Conservation (phyloP, 257 asterid species). For the Solanum sejunctum region DNA sequence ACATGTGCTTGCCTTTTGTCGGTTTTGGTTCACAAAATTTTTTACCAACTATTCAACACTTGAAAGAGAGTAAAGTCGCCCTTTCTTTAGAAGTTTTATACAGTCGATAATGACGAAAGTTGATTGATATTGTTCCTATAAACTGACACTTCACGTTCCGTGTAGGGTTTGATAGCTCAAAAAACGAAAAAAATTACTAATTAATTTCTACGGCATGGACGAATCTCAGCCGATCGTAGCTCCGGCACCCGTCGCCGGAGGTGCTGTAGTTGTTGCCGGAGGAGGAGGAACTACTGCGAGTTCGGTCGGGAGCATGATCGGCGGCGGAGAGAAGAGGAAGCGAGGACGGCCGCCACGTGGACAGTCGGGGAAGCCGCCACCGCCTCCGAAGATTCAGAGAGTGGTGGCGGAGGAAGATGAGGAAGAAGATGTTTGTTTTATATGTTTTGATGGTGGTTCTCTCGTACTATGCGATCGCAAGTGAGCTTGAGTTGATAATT, state of each 20-base stretch:
- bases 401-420: conserved; percentile 24
- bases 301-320: background rate
- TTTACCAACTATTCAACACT: background rate
- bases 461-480: conserved; percentile 89
- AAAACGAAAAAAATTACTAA: background rate
- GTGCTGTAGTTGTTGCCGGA: background rate
- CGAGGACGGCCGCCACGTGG: conserved; percentile 74
- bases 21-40: background rate
- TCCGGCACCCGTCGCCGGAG: conserved; percentile 13
- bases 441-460: conserved; percentile 93
- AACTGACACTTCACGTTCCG: background rate
- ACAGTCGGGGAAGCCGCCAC: conserved; percentile 33
- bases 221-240: conserved; percentile 15
- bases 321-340: conserved; percentile 42
- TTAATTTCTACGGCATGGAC: background rate
- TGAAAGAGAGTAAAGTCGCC: background rate
- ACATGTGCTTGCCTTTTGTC: background rate
- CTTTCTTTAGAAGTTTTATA: background rate
- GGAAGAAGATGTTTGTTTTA: conserved; percentile 92
- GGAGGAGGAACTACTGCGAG: background rate
- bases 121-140: background rate
- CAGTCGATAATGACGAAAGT: background rate
- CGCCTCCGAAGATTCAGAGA: conserved; percentile 12
- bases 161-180: background rate
- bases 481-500: conserved; percentile 28